phyloP scores from a whole-genome alignment of 1,284 basidiomycete genomes.

The Boletus sp. region DNA sequence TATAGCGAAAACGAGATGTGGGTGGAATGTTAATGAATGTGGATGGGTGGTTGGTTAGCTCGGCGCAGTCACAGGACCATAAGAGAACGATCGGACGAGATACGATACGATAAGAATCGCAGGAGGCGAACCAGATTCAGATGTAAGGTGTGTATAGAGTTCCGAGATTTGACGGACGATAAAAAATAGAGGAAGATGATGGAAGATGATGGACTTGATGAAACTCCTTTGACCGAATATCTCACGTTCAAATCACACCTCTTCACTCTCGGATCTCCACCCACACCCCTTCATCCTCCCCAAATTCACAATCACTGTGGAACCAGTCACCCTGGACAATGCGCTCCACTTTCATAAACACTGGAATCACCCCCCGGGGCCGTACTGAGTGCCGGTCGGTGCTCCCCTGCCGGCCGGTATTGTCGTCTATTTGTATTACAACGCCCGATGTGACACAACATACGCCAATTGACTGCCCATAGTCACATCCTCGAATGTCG shows the following conservation, averaged over 20 bases:
- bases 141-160: conserved; percentile 12
- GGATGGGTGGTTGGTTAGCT: conserved; percentile 9
- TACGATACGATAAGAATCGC: conserved; percentile 33
- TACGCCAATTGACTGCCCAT: conserved; percentile 7
- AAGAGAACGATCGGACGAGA: conserved; percentile 32
- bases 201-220: conserved; percentile 15
- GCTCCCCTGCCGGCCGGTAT: conserved; percentile 14
- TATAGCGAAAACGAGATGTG: conserved; percentile 8
- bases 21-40: conserved; percentile 15
- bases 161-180: conserved; percentile 27
- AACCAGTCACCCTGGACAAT: background rate
- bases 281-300: background rate
- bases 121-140: conserved; percentile 10
- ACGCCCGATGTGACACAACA: conserved; percentile 20
- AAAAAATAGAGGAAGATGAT: conserved; percentile 13
- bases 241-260: conserved; percentile 4
- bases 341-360: background rate
- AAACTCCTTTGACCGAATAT: background rate
- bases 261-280: background rate
- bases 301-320: background rate
- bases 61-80: conserved; percentile 32
- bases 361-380: background rate
- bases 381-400: background rate
- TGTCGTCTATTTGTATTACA: conserved; percentile 24
- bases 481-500: conserved; percentile 26